phyloP scores from a whole-genome alignment of 1,284 basidiomycete species.

The Anthracocystis walkeri region DNA sequence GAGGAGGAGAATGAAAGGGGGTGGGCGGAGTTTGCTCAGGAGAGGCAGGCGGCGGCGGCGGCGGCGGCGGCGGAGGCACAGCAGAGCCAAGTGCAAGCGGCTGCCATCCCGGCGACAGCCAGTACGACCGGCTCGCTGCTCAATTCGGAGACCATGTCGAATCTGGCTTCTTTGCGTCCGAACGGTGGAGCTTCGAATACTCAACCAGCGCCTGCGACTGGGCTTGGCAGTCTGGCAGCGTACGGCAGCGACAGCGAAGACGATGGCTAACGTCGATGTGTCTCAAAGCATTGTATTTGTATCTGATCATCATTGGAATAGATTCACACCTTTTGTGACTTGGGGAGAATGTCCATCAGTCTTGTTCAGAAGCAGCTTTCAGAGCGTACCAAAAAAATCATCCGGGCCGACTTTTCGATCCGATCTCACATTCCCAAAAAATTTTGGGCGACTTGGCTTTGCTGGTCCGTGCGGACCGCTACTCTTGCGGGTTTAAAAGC shows the following conservation, averaged over 20 bases:
- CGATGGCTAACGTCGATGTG: constrained; percentile 15
- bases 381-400: neutral
- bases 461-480: constrained; percentile 5
- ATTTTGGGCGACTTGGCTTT: neutral
- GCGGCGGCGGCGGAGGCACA: constrained; percentile 14
- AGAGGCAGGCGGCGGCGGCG: constrained; percentile 30
- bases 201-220: constrained; percentile 12
- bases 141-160: constrained; percentile 48
- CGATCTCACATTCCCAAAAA: constrained; percentile 5
- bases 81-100: neutral
- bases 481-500: neutral
- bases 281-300: constrained; percentile 10
- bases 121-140: constrained; percentile 27
- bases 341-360: neutral
- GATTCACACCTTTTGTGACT: no score
- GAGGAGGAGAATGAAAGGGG: constrained; percentile 64
- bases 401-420: no score
- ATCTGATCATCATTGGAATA: neutral
- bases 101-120: neutral
- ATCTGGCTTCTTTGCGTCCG: constrained; percentile 43
- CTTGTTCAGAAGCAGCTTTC: neutral
- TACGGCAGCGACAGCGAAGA: constrained; percentile 66
- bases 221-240: constrained; percentile 57
- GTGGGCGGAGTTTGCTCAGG: constrained; percentile 59
- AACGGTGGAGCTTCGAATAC: constrained; percentile 4